These are phyloP conservation scores for Aureobasidium sp. DNA, from an alignment of 2,329 filamentous ascomycete genomes.

Conservation along the genomic window DNA sequence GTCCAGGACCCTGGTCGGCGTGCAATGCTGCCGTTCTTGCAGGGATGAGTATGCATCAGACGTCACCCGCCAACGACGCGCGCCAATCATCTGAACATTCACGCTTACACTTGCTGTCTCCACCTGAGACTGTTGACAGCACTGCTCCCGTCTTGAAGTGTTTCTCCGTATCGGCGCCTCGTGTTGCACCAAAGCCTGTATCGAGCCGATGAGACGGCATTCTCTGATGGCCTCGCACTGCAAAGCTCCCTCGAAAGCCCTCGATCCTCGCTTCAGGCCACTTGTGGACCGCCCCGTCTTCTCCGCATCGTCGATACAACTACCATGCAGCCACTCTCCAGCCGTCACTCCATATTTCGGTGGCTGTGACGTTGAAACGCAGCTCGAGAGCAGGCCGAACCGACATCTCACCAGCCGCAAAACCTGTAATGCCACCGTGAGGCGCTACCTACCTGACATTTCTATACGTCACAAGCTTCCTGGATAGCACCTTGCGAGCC, in stretches of 20 bases:
- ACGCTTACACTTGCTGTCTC: constrained; percentile 9
- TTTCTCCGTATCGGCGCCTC: neutral
- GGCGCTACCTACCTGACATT: constrained; percentile 13
- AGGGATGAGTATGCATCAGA: constrained; percentile 12
- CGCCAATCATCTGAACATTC: constrained; percentile 6
- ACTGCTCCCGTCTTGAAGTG: neutral
- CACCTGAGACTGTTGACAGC: constrained; percentile 1
- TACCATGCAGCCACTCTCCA: constrained; percentile 11
- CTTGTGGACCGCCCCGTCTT: constrained; percentile 5
- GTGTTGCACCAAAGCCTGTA: constrained; percentile 4
- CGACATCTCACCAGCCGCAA: constrained; percentile 15
- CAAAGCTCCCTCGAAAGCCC: constrained; percentile 2
- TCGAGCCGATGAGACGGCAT: neutral
- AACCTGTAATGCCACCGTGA: constrained; percentile 14
- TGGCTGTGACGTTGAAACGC: constrained; percentile 14
- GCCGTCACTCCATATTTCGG: constrained; percentile 8
- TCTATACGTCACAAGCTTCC: constrained; percentile 9
- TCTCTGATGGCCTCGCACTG: neutral
- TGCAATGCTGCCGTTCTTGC: constrained; percentile 12
- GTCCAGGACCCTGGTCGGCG: neutral
- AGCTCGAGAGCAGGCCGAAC: constrained; percentile 8
- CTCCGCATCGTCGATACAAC: constrained; percentile 13
- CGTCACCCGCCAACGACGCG: constrained; percentile 6
- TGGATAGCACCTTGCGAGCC: neutral
- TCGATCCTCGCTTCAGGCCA: constrained; percentile 9